Evolutionary conservation across 352 stramenopile species (phyloP).

Genomic region (Phytophthora hybrid): DNA sequence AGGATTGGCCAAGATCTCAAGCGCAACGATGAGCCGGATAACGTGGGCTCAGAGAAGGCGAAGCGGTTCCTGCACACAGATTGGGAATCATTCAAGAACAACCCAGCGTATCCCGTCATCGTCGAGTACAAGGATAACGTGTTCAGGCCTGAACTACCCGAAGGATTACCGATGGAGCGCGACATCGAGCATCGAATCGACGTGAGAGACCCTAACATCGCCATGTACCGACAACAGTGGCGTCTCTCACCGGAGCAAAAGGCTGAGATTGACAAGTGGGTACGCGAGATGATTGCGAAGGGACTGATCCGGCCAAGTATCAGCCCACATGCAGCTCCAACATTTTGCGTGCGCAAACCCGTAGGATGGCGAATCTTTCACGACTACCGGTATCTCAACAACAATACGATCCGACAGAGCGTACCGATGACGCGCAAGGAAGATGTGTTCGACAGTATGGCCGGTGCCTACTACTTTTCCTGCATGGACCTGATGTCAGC

Average conservation of each 20-base stretch:
- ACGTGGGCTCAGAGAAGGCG: constrained; percentile 15
- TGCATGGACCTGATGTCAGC: no score
- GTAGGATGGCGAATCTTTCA: background rate
- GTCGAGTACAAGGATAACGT: constrained; percentile 18
- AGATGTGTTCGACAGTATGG: no score
- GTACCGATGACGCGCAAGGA: no score
- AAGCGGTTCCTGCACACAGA: constrained; percentile 18
- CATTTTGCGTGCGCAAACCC: background rate
- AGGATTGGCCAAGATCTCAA: constrained; percentile 1
- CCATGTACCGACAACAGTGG: constrained; percentile 19
- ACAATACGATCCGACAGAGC: no score
- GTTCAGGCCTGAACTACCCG: constrained; percentile 25
- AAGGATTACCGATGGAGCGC: constrained; percentile 8
- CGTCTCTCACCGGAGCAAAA: constrained; percentile 16
- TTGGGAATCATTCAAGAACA: constrained; percentile 7
- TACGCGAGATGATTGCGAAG: constrained; percentile 10
- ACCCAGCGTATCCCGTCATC: constrained; percentile 8
- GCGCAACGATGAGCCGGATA: constrained; percentile 9
- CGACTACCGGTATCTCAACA: background rate
- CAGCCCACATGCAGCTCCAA: background rate
- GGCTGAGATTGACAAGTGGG: constrained; percentile 16
- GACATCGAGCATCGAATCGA: constrained; percentile 15
- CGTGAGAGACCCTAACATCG: constrained; percentile 7
- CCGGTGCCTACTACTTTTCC: no score
- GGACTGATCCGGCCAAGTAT: background rate